Conservation (phyloP, 306 rosid genomes). For the Gleditsia sinensis region DNA sequence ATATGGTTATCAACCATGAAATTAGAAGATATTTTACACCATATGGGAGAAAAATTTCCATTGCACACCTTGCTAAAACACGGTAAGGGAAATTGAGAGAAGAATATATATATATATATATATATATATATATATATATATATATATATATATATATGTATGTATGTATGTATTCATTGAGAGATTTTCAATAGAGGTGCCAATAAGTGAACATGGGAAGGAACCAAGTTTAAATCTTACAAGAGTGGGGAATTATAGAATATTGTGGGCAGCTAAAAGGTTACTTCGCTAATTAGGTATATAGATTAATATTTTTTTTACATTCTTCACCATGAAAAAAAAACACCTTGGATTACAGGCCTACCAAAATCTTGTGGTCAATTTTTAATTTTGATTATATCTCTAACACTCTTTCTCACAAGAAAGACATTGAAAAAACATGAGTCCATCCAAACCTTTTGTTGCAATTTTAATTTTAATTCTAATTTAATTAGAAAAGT, state of each 20-base stretch:
- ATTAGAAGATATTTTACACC: not conserved
- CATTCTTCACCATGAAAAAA: too few relatives aligned
- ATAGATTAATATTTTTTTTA: too few relatives aligned
- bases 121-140: too few relatives aligned
- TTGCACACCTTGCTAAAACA: not conserved
- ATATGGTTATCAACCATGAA: not conserved
- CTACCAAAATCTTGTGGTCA: not conserved
- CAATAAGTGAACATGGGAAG: not conserved
- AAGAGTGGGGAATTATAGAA: not conserved
- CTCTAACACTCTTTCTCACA: not conserved
- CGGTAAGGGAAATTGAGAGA: not conserved
- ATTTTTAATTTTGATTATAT: not conserved
- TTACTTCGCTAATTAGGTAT: too few relatives aligned
- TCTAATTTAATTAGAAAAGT: too few relatives aligned
- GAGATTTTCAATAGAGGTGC: not conserved
- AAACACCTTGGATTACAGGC: too few relatives aligned
- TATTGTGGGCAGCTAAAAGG: not conserved
- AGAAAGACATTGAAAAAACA: too few relatives aligned
- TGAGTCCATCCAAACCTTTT: not conserved
- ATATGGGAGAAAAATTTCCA: not conserved
- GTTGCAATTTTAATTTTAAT: too few relatives aligned
- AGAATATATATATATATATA: too few relatives aligned
- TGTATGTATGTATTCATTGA: too few relatives aligned
- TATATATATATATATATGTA: too few relatives aligned
- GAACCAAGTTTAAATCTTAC: too few relatives aligned